phyloP scores from a whole-genome alignment of 257 asterid species.

The Solanum bukasovii region DNA sequence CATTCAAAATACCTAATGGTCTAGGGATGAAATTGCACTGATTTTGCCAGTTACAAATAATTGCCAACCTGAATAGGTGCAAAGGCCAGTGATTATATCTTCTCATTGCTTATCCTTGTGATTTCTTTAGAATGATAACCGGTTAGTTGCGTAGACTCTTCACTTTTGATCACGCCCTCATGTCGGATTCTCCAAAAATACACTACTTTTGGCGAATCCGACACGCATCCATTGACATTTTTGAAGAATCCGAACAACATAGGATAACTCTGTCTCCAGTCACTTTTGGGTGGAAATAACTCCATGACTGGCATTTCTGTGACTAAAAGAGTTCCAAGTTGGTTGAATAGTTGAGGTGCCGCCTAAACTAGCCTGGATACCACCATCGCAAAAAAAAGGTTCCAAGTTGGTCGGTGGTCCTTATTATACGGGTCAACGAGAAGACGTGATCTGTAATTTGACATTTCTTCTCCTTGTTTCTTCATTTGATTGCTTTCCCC shows the following conservation, averaged over 20 bases:
- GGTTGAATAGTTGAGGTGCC: neutral
- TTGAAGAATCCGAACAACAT: neutral
- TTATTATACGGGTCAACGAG: neutral
- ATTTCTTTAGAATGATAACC: neutral
- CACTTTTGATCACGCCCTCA: neutral
- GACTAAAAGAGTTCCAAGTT: neutral
- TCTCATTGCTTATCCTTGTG: neutral
- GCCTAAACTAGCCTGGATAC: neutral
- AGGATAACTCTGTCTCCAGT: neutral
- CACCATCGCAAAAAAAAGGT: no score
- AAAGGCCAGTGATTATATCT: neutral
- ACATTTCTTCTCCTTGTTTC: neutral
- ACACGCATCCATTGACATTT: neutral
- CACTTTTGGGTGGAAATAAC: neutral
- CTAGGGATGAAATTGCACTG: neutral
- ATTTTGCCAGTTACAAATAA: neutral
- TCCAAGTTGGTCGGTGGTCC: neutral
- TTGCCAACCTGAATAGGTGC: neutral
- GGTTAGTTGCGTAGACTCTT: neutral
- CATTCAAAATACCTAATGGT: neutral
- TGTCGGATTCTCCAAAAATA: neutral
- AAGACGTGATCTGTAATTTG: neutral
- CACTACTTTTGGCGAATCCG: neutral
- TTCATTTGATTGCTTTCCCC: neutral
- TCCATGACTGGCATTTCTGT: neutral